Percentiles rank a stretch among this genome's conserved stretches.
Conservation (phyloP, 352 stramenopile species). For the Phytophthora pini region DNA sequence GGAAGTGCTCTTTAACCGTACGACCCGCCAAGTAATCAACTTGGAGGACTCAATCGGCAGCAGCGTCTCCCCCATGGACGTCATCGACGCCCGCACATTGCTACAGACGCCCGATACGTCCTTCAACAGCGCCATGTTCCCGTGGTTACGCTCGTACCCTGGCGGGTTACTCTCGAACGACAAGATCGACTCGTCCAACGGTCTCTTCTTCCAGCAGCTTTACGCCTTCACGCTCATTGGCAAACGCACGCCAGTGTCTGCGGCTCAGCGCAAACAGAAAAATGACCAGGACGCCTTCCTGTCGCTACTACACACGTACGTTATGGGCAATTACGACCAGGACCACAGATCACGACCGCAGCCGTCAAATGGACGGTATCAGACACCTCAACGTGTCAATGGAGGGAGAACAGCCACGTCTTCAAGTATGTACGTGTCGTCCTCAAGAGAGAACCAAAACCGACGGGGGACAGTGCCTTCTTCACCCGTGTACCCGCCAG, state of each 20-base stretch:
- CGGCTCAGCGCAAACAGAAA: slow-evolving; percentile 57
- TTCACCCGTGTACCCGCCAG: slow-evolving; percentile 30
- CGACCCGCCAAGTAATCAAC: slow-evolving; percentile 71
- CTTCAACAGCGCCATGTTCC: slow-evolving; percentile 75
- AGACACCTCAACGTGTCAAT: not conserved
- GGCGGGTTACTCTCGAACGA: slow-evolving; percentile 56
- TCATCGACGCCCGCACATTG: slow-evolving; percentile 75
- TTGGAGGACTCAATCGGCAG: slow-evolving; percentile 69
- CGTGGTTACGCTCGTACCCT: slow-evolving; percentile 75
- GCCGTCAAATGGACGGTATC: slow-evolving; percentile 21
- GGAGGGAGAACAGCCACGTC: slow-evolving; percentile 12
- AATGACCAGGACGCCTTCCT: slow-evolving; percentile 72
- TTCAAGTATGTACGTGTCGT: slow-evolving; percentile 18
- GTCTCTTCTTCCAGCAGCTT: slow-evolving; percentile 86
- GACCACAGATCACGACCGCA: slow-evolving; percentile 23
- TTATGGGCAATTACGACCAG: slow-evolving; percentile 70
- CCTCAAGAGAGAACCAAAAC: slow-evolving; percentile 19
- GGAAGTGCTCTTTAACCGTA: slow-evolving; percentile 85
- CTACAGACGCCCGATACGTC: slow-evolving; percentile 72
- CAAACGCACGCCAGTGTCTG: slow-evolving; percentile 53
- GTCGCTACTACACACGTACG: slow-evolving; percentile 69
- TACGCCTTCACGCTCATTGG: slow-evolving; percentile 85
- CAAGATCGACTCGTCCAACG: slow-evolving; percentile 69
- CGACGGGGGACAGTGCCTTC: slow-evolving; percentile 20
- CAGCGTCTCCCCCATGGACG: slow-evolving; percentile 75